Evolutionary conservation across 768 basidiomycete species (phyloP).

Genomic region (Auricularia heimuer): DNA sequence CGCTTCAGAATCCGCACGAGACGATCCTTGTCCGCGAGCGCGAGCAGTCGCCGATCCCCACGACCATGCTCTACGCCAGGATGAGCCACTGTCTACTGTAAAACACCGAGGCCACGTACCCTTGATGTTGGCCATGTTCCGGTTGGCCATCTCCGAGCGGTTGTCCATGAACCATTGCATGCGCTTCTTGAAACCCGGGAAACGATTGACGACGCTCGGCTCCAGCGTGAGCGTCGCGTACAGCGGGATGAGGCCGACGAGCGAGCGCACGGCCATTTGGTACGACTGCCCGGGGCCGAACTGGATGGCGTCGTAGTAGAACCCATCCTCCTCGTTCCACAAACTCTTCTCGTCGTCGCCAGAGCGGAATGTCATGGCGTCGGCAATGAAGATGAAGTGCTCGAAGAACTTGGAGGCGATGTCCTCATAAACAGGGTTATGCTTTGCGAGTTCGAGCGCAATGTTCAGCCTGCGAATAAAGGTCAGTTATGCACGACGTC

Average conservation of each 20-base stretch:
- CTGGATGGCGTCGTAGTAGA: constrained; percentile 97
- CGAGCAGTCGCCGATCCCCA: constrained; percentile 80
- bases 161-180: constrained; percentile 99
- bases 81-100: neutral
- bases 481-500: neutral
- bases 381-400: constrained; percentile 98
- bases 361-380: constrained; percentile 87
- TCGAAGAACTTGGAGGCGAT: constrained; percentile 98
- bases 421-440: constrained; percentile 95
- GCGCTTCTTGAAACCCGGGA: constrained; percentile 97
- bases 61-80: constrained; percentile 46
- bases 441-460: constrained; percentile 93
- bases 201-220: constrained; percentile 75
- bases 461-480: constrained; percentile 69
- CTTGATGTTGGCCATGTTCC: constrained; percentile 97
- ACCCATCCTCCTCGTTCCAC: constrained; percentile 95
- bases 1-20: constrained; percentile 81
- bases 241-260: constrained; percentile 95
- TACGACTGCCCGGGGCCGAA: constrained; percentile 73
- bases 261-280: constrained; percentile 87
- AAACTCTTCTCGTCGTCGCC: constrained; percentile 73
- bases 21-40: constrained; percentile 86
- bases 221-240: constrained; percentile 93
- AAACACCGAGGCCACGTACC: constrained; percentile 31
- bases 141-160: constrained; percentile 70